Conservation (phyloP, 805 yeast genomes). For the Torulaspora franciscae region DNA sequence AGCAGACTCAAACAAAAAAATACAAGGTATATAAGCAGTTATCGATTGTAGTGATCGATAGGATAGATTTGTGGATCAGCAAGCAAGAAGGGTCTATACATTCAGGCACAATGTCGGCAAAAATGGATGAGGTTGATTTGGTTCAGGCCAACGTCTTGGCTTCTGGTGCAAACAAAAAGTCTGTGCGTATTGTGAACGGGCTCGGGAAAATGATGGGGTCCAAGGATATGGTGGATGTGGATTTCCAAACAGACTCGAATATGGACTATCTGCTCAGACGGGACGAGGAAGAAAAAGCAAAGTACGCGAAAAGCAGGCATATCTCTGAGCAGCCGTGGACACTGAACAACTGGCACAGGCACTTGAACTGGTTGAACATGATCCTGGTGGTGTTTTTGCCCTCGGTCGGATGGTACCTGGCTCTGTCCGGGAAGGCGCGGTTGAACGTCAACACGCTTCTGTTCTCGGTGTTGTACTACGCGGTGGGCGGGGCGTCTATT, state of each 20-base stretch:
- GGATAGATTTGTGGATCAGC: no score
- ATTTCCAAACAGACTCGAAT: constrained; percentile 43
- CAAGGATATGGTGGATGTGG: constrained; percentile 60
- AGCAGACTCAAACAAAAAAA: neutral
- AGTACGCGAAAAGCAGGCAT: constrained; percentile 43
- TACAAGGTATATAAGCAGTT: neutral
- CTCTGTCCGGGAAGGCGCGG: constrained; percentile 41
- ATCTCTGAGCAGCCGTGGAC: constrained; percentile 82
- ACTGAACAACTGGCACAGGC: constrained; percentile 60
- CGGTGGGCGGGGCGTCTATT: constrained; percentile 64
- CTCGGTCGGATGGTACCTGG: constrained; percentile 44
- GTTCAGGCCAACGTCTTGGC: constrained; percentile 72
- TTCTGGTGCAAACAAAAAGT: constrained; percentile 70
- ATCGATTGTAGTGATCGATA: neutral
- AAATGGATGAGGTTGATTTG: constrained; percentile 47
- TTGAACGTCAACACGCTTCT: constrained; percentile 45
- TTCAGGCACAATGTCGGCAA: constrained; percentile 4
- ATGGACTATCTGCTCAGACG: constrained; percentile 44
- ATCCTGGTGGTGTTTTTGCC: constrained; percentile 62
- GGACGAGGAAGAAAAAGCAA: constrained; percentile 41
- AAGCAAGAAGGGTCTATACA: no score
- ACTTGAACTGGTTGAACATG: constrained; percentile 74
- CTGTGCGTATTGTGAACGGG: constrained; percentile 71
- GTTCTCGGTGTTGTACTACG: constrained; percentile 49
- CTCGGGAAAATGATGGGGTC: constrained; percentile 82